A percentile compares a stretch with the other conserved stretches of the same genome.
These are phyloP conservation scores for Escovopsis sp. DNA, from an alignment of 2,329 filamentous ascomycete species.

Conservation along the genomic window DNA sequence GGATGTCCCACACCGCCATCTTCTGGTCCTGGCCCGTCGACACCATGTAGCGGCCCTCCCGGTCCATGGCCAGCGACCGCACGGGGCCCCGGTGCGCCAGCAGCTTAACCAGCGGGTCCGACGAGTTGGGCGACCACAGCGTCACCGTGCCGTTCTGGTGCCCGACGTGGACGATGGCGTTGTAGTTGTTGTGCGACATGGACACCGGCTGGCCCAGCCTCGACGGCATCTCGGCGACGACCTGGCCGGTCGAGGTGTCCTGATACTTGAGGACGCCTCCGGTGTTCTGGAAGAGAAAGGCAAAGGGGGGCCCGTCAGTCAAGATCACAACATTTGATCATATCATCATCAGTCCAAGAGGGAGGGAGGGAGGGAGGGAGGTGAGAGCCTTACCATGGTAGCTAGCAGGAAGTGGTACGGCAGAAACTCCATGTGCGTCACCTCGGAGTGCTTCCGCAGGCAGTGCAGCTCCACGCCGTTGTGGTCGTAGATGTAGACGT, in stretches of 20 bases:
- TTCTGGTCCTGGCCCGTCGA: conserved; percentile 77
- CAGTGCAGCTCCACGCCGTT: conserved; percentile 87
- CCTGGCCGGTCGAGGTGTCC: conserved; percentile 83
- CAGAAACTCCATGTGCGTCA: conserved; percentile 86
- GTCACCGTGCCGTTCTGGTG: conserved; percentile 93
- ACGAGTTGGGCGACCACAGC: conserved; percentile 86
- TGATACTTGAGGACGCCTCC: conserved; percentile 84
- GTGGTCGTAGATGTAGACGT: conserved; percentile 91
- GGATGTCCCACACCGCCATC: conserved; percentile 92
- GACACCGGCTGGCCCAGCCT: conserved; percentile 72
- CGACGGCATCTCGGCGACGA: conserved; percentile 75
- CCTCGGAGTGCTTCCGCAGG: conserved; percentile 78
- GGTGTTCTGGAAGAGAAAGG: conserved; percentile 38
- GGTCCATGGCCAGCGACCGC: conserved; percentile 68
- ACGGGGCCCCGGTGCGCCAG: conserved; percentile 84
- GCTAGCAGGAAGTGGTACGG: conserved; percentile 92
- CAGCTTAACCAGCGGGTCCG: conserved; percentile 77
- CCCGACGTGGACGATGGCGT: conserved; percentile 81
- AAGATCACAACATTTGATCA: no score
- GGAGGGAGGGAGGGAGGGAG: no score
- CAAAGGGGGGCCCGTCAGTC: background rate
- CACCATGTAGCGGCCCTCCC: conserved; percentile 91
- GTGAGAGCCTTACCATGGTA: conserved; percentile 49
- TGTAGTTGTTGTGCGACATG: conserved; percentile 78
- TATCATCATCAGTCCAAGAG: no score